These are phyloP conservation scores for Neurospora sp. DNA, from an alignment of 495 filamentous ascomycete genomes.

Conservation along the genomic window DNA sequence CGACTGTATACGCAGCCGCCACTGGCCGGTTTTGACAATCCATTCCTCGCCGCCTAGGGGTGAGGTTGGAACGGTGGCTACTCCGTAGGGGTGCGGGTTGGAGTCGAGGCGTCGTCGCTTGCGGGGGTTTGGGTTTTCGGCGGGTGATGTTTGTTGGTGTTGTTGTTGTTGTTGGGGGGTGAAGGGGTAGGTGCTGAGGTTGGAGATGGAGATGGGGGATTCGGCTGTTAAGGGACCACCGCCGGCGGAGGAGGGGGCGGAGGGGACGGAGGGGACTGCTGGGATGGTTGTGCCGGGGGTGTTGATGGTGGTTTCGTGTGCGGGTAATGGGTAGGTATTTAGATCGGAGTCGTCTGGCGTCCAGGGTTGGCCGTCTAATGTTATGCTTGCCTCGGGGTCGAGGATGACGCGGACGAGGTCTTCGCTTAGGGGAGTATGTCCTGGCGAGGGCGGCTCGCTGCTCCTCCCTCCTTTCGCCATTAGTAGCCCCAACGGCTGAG, in stretches of 20 bases:
- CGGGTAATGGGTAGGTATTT: background rate
- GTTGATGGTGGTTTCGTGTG: slow-evolving; percentile 2
- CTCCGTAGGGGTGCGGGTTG: slow-evolving; percentile 15
- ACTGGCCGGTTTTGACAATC: slow-evolving; percentile 72
- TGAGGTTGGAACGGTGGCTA: background rate
- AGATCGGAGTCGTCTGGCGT: slow-evolving; percentile 14
- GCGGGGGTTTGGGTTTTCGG: background rate
- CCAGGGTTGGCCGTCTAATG: slow-evolving; percentile 55
- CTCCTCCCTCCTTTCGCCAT: slow-evolving; percentile 46
- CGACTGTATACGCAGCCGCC: slow-evolving; percentile 60
- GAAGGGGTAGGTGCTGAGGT: background rate
- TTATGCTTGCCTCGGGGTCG: slow-evolving; percentile 57
- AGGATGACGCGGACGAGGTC: slow-evolving; percentile 59
- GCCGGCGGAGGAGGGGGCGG: slow-evolving; percentile 23
- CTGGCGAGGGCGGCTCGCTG: slow-evolving; percentile 51
- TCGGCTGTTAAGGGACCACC: slow-evolving; percentile 19
- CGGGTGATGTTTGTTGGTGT: background rate
- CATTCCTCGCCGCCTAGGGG: slow-evolving; percentile 37
- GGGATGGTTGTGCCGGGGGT: slow-evolving; percentile 14
- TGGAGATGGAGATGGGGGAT: slow-evolving; percentile 23
- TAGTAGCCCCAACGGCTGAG: slow-evolving; percentile 57
- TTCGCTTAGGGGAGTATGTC: slow-evolving; percentile 60
- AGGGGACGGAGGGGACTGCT: background rate
- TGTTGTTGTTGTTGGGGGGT: background rate
- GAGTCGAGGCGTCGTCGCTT: slow-evolving; percentile 17